Evolutionary conservation across 2,329 filamentous ascomycete species (phyloP), one percentile per base, ranked within the genome.

Genomic region (Botrytis aclada): DNA sequence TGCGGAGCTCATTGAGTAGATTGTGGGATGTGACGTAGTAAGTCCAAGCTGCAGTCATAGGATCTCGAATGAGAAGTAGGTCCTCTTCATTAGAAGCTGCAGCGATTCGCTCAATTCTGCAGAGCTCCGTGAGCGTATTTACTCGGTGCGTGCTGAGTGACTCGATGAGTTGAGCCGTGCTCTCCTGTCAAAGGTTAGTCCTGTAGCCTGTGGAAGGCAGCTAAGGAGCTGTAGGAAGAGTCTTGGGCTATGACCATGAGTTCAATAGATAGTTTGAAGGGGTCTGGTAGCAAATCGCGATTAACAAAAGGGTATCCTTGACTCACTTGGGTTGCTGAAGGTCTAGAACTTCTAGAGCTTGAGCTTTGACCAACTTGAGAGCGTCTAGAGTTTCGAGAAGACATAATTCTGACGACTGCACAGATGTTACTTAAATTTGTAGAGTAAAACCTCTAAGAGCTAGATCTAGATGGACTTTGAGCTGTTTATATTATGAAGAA

Each of bases 11-110:
- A 54, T 86, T 88, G 37, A 94, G 84, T 29, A 94, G 83, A 78
- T 91, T 89, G 81, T 93, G 88, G 74, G 88, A 91, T 74, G 87
- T 87, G 75, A 94, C 91, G 78, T 93, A 93, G 83, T 92, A 86
- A 1, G 86, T 84, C 91, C 91, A 94, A 3, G 92, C 91, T 4
- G 85, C 82, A 5, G 90, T 92, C 89, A 94, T 91, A 18, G 91
- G 89, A 9, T 82, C 82, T 78, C 88, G 87, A 75, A 89, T 87
- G 41, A 86, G 85, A 22, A 87, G 86, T 64, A 92, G 87, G 70
- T 89, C 88, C 61, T 88, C 85, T 58, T 86, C 84, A 45, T 88
- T 85, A 74, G 88, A 86, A 3, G 84, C 81, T 4, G 89, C 88
- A 37, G 92, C 90, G 6, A 88, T 84, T 72, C 88, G 87, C 80